Base-by-base conservation (phyloP, 129 eudicot genomes). In the Heracleum sosnowskyi region DNA sequence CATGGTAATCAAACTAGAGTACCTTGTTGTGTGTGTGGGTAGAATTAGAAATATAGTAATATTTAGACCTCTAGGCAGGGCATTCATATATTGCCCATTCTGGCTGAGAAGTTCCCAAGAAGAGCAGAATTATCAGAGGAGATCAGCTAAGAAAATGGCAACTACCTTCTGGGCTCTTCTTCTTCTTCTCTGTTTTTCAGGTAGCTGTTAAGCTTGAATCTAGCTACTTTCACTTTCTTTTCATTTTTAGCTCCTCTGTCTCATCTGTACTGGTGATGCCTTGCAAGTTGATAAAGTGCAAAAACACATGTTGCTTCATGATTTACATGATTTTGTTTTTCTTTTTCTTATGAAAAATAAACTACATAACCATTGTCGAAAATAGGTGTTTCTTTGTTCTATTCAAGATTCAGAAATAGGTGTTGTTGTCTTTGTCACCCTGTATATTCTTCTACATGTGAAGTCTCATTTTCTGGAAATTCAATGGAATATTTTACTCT, bases 111-210 rank as follows among this genome's bases (percentile, higher is more conserved):
- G 34, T 72, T 41, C 75, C 75, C 20, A 39, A 70, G 45, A 40
- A 70, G 74, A 57, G 16, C 68, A 60, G 75, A 70, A 33, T 39
- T 16, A 69, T 69, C 74, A 11, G 74, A 24, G 47, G 75, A 72
- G 49, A 72, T 40, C 42, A 37, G 49, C 76, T 9, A 28, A 40
- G 53, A 9, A 75, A 82, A 89, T 89, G 93, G 90, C 93, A 78
- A 79, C 82, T 81, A 26, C 81, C 86, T 86, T 82, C 83, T 78
- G 68, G 81, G 41, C 84, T 77, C 83, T 84, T 79, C 75, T 89
- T 74, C 82, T 86, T 74, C 80, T 86, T 66, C 83, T 89, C 77
- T 40, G 78, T 55, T 42, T 84, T 64, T 78, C 90, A 86, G 90
- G 90, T 66, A 12, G 31, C 68, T 60, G n/a, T 88, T 79, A 57